phyloP scores from a whole-genome alignment of 768 basidiomycete species.

The Kwoniella sp. region DNA sequence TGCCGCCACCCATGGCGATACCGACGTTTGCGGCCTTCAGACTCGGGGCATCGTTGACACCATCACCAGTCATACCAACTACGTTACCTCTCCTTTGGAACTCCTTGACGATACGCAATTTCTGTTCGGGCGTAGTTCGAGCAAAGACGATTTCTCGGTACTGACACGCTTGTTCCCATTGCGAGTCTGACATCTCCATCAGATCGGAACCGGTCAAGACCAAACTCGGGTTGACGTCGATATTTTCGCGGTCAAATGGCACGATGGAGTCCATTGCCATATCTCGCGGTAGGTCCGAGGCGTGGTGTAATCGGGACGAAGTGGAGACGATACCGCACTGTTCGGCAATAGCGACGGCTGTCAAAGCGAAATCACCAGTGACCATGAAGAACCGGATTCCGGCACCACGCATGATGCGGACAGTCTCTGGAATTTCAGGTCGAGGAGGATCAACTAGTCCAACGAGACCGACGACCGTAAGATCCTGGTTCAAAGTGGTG shows the following conservation, averaged over 20 bases:
- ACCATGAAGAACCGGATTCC: conserved; percentile 69
- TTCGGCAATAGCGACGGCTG: conserved; percentile 65
- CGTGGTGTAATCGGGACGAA: conserved; percentile 54
- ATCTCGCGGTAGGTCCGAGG: conserved; percentile 57
- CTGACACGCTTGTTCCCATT: conserved; percentile 54
- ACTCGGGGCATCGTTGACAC: conserved; percentile 56
- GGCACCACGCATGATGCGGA: conserved; percentile 58
- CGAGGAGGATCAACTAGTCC: conserved; percentile 67
- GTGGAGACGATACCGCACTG: conserved; percentile 65
- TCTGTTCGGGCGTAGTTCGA: conserved; percentile 67
- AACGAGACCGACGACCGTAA: conserved; percentile 65
- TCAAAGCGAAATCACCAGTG: conserved; percentile 63
- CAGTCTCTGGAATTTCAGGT: conserved; percentile 61
- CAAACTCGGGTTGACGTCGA: conserved; percentile 44
- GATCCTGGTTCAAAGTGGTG: conserved; percentile 57
- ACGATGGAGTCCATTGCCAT: conserved; percentile 31
- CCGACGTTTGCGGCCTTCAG: conserved; percentile 64
- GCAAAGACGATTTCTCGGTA: conserved; percentile 63
- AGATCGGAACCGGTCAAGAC: conserved; percentile 53
- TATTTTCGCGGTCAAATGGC: conserved; percentile 54
- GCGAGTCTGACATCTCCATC: conserved; percentile 54
- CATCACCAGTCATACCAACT: conserved; percentile 70
- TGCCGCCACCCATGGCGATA: conserved; percentile 62
- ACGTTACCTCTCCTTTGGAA: conserved; percentile 62
- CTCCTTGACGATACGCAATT: conserved; percentile 66